Percentiles rank a stretch among this genome's conserved stretches.
Evolutionary conservation across 2,329 filamentous ascomycete genomes (phyloP).

Genomic region (Thelonectria blattea): DNA sequence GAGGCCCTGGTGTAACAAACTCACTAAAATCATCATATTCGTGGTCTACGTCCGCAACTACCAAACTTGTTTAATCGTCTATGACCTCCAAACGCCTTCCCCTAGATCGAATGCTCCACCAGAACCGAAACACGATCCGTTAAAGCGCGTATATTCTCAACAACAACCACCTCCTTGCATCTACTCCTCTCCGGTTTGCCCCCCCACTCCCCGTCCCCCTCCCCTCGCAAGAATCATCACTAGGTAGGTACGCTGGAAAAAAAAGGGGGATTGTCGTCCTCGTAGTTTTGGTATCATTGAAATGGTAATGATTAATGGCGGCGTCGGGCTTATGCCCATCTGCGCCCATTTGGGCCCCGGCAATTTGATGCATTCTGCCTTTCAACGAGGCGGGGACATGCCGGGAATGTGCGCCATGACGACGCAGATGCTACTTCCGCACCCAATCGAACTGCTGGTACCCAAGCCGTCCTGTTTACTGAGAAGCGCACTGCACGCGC

Average conservation of each 20-base stretch:
- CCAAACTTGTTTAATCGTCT: constrained; percentile 48
- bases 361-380: constrained; percentile 15
- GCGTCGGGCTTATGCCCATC: constrained; percentile 23
- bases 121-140: constrained; percentile 31
- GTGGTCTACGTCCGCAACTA: constrained; percentile 42
- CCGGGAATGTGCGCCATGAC: constrained; percentile 26
- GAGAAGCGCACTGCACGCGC: constrained; percentile 85
- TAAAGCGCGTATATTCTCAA: constrained; percentile 26
- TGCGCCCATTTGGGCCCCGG: constrained; percentile 23
- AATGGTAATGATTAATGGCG: constrained; percentile 32
- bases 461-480: constrained; percentile 61
- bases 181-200: constrained; percentile 14
- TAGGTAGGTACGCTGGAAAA: constrained; percentile 13
- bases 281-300: constrained; percentile 39
- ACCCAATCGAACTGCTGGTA: constrained; percentile 11
- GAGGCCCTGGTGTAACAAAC: constrained; percentile 2
- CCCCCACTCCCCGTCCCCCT: neutral
- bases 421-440: constrained; percentile 29
- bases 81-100: constrained; percentile 48
- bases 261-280: constrained; percentile 9
- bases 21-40: constrained; percentile 40
- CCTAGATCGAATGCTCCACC: constrained; percentile 42
- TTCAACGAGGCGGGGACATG: constrained; percentile 8
- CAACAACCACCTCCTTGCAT: constrained; percentile 21
- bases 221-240: constrained; percentile 20